These are phyloP conservation scores for Prunus mongolica DNA, from an alignment of 306 rosid species.

Conservation along the genomic window DNA sequence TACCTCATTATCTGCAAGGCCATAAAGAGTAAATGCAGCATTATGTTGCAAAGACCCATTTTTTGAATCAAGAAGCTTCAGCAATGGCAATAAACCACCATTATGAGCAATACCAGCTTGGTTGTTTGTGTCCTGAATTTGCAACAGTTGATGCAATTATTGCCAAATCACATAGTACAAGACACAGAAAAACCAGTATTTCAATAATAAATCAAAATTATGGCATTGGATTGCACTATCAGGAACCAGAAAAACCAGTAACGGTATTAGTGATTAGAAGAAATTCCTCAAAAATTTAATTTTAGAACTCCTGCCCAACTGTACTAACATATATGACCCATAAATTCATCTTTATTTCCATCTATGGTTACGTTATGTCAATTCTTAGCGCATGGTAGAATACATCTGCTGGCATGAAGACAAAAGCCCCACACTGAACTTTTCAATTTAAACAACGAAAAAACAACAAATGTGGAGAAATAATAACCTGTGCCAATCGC, in stretches of 20 bases:
- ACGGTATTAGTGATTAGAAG: neutral
- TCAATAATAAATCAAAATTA: neutral
- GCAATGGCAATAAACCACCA: slow-evolving; percentile 87
- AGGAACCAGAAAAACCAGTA: slow-evolving; percentile 1
- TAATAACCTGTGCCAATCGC: slow-evolving; percentile 89
- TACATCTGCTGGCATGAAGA: neutral
- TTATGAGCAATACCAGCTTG: slow-evolving; percentile 97
- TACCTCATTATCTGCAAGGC: slow-evolving; percentile 98
- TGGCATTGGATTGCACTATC: neutral
- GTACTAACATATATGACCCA: neutral
- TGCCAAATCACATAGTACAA: neutral
- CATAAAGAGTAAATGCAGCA: slow-evolving; percentile 98
- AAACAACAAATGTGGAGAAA: neutral
- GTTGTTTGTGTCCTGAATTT: slow-evolving; percentile 78
- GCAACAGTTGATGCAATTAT: neutral
- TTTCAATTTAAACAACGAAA: neutral
- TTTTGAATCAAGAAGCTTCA: slow-evolving; percentile 96
- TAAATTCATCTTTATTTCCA: neutral
- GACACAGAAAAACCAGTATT: neutral
- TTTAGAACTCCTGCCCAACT: neutral
- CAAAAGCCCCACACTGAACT: neutral
- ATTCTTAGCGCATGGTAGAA: neutral
- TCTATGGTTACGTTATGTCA: neutral
- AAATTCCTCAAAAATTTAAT: neutral
- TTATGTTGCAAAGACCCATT: slow-evolving; percentile 98